A percentile compares a stretch with the other conserved stretches of the same genome.
phyloP scores from a whole-genome alignment of 129 eudicot genomes.

The Rutidosis leptorrhynchoides region DNA sequence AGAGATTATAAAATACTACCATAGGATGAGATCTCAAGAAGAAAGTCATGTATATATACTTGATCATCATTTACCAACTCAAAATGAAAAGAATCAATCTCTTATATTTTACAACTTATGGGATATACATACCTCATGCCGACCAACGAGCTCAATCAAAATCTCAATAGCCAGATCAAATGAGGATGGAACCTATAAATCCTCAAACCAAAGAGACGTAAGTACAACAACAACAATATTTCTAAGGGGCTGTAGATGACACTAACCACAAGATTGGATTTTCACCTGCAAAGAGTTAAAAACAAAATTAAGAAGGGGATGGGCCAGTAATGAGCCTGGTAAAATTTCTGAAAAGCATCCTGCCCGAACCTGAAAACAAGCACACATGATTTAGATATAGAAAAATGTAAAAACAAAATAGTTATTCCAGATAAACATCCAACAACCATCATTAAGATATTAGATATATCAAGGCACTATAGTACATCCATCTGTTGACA shows the following conservation, averaged over 20 bases:
- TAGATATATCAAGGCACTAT: conserved; percentile 8
- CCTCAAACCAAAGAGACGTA: conserved; percentile 23
- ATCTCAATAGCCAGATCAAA: conserved; percentile 89
- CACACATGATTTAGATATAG: conserved; percentile 23
- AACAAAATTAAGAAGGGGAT: conserved; percentile 82
- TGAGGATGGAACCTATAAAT: conserved; percentile 61
- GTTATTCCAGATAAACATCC: background rate
- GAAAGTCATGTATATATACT: background rate
- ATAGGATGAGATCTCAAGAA: background rate
- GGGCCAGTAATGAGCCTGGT: conserved; percentile 55
- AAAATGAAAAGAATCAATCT: background rate
- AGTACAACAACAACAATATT: conserved; percentile 18
- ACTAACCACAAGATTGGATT: background rate
- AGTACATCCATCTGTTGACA: conserved; percentile 3
- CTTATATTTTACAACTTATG: conserved; percentile 1
- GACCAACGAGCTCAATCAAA: conserved; percentile 81
- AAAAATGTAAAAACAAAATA: conserved; percentile 13
- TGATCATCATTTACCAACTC: background rate
- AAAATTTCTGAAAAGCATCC: conserved; percentile 84
- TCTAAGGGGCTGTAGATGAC: conserved; percentile 14
- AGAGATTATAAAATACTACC: conserved; percentile 1
- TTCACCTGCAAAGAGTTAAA: conserved; percentile 82
- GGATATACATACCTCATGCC: conserved; percentile 68
- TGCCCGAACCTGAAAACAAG: conserved; percentile 77
- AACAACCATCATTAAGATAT: conserved; percentile 1